Conservation (phyloP, 352 stramenopile species). For the Phytophthora europaea region DNA sequence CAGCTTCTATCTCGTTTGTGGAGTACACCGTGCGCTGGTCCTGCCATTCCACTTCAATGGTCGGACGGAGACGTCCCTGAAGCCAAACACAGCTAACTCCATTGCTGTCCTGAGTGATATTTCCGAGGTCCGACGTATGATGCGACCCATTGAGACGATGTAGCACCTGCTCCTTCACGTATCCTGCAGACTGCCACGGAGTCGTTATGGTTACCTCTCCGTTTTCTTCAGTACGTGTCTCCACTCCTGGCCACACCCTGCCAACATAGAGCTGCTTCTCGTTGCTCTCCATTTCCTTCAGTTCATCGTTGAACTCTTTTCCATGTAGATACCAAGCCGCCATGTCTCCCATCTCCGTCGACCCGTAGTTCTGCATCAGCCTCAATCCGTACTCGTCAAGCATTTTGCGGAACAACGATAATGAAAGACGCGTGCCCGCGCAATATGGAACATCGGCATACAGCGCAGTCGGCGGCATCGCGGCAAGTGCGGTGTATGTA, state of each 20-base stretch:
- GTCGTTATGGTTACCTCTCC: slow-evolving; percentile 81
- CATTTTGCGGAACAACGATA: slow-evolving; percentile 65
- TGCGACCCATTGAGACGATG: slow-evolving; percentile 54
- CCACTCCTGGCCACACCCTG: slow-evolving; percentile 75
- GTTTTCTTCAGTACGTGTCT: slow-evolving; percentile 51
- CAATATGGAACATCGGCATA: slow-evolving; percentile 80
- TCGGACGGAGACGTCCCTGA: slow-evolving; percentile 66
- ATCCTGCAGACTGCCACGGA: slow-evolving; percentile 84
- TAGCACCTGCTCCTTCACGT: slow-evolving; percentile 66
- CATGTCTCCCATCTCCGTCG: slow-evolving; percentile 87
- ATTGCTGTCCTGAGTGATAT: slow-evolving; percentile 32
- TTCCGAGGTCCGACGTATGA: slow-evolving; percentile 71
- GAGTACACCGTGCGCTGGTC: slow-evolving; percentile 34
- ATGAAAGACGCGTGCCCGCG: slow-evolving; percentile 69
- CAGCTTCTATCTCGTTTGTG: slow-evolving; percentile 54
- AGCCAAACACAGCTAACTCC: slow-evolving; percentile 69
- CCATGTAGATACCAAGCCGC: slow-evolving; percentile 70
- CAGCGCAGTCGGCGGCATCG: slow-evolving; percentile 57
- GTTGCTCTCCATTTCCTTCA: slow-evolving; percentile 48
- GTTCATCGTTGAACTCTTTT: slow-evolving; percentile 52
- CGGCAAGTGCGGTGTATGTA: slow-evolving; percentile 78
- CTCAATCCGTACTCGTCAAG: slow-evolving; percentile 64
- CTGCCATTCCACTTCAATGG: slow-evolving; percentile 44
- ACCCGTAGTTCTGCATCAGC: slow-evolving; percentile 91
- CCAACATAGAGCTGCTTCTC: slow-evolving; percentile 69